A percentile compares a stretch with the other conserved stretches of the same genome.
phyloP scores from a whole-genome alignment of 2,329 filamentous ascomycete species.

The Fusarium dimerum region DNA sequence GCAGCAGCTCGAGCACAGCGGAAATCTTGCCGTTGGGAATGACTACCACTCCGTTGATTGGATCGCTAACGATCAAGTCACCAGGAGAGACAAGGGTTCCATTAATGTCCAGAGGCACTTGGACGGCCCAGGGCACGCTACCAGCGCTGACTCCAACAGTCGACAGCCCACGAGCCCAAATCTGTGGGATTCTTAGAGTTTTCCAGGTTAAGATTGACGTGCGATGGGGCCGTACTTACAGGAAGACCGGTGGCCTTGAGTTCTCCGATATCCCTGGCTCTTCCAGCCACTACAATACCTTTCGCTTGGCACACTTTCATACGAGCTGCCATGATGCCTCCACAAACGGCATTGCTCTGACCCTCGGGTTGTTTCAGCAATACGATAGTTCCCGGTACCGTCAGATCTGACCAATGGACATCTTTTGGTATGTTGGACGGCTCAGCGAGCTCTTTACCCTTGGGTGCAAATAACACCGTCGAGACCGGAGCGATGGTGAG shows the following conservation, averaged over 20 bases:
- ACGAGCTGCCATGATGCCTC: slow-evolving; percentile 74
- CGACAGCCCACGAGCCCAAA: slow-evolving; percentile 59
- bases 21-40: slow-evolving; percentile 64
- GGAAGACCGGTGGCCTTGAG: slow-evolving; percentile 56
- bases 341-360: slow-evolving; percentile 70
- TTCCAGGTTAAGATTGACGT: slow-evolving; percentile 3
- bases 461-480: slow-evolving; percentile 64
- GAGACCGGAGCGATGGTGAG: slow-evolving; percentile 55
- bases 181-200: slow-evolving; percentile 33
- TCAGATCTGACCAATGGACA: slow-evolving; percentile 69
- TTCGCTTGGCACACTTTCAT: slow-evolving; percentile 63
- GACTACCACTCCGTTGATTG: slow-evolving; percentile 67
- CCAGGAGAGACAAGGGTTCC: slow-evolving; percentile 50
- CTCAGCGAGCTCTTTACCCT: slow-evolving; percentile 42
- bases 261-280: slow-evolving; percentile 66
- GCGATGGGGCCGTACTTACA: slow-evolving; percentile 41
- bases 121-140: slow-evolving; percentile 56
- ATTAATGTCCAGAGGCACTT: slow-evolving; percentile 46
- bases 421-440: slow-evolving; percentile 55
- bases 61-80: slow-evolving; percentile 71
- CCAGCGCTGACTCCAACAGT: slow-evolving; percentile 59
- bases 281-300: slow-evolving; percentile 67
- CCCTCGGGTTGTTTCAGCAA: slow-evolving; percentile 65
- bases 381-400: slow-evolving; percentile 60
- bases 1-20: slow-evolving; percentile 62